phyloP scores from a whole-genome alignment of 2,329 filamentous ascomycete genomes.

The Claviceps humidiphila region DNA sequence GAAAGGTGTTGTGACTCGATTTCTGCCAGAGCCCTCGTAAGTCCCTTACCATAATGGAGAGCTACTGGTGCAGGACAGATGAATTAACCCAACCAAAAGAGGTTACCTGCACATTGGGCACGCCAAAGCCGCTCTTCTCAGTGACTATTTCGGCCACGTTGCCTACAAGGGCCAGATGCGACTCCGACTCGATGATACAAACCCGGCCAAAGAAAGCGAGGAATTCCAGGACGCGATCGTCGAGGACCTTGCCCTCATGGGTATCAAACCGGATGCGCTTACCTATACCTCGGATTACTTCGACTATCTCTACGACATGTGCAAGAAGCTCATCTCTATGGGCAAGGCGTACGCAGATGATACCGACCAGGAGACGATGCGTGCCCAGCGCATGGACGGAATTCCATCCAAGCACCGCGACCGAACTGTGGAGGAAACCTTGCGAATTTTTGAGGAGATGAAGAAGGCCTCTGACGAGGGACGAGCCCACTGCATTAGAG shows the following conservation, averaged over 20 bases:
- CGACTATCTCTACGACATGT: conserved; percentile 76
- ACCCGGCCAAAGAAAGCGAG: conserved; percentile 92
- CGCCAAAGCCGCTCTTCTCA: conserved; percentile 83
- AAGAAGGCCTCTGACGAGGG: conserved; percentile 72
- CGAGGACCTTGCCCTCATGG: conserved; percentile 82
- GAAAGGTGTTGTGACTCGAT: conserved; percentile 80
- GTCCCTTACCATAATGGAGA: conserved; percentile 15
- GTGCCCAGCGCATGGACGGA: conserved; percentile 69
- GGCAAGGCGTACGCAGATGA: conserved; percentile 92
- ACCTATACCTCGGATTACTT: conserved; percentile 96
- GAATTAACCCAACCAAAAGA: conserved; percentile 16
- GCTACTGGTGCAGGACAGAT: not conserved
- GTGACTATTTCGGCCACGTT: conserved; percentile 93
- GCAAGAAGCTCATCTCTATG: conserved; percentile 69
- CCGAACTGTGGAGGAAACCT: conserved; percentile 64
- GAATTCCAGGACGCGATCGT: conserved; percentile 92
- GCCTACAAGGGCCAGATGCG: conserved; percentile 85
- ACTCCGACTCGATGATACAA: conserved; percentile 92
- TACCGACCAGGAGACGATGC: conserved; percentile 81
- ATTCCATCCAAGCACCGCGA: conserved; percentile 73
- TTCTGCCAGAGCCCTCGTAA: conserved; percentile 85
- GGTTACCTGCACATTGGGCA: conserved; percentile 94
- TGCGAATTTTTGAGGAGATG: conserved; percentile 87
- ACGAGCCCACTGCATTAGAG: conserved; percentile 77
- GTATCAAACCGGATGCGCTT: conserved; percentile 74